Evolutionary conservation across 192 early-diverging fungal genomes (phyloP).

Genomic region (Powellomyces hirtus): DNA sequence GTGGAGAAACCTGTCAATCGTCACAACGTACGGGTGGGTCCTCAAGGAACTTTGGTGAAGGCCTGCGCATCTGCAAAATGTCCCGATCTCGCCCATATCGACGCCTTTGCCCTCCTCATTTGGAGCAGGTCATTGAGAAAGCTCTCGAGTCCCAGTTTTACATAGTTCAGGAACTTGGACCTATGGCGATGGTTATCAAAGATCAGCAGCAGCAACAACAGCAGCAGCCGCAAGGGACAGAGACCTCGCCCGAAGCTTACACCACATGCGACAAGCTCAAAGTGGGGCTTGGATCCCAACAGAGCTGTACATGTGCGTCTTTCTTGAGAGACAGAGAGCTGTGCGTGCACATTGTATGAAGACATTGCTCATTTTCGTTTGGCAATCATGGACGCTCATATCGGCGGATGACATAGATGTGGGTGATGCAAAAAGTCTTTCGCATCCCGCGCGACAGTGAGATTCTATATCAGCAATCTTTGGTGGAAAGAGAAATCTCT

Average conservation of each 20-base stretch:
- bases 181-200: slow-evolving; percentile 44
- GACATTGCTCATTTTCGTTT: background rate
- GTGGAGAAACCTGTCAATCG: no score
- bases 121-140: slow-evolving; percentile 34
- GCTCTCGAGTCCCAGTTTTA: slow-evolving; percentile 34
- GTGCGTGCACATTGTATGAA: slow-evolving; percentile 46
- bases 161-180: slow-evolving; percentile 51
- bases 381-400: background rate
- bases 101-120: slow-evolving; percentile 35
- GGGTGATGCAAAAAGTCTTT: slow-evolving; percentile 53
- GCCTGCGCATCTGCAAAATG: no score
- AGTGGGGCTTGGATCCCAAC: slow-evolving; percentile 39
- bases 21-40: no score
- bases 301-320: slow-evolving; percentile 37
- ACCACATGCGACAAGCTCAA: slow-evolving; percentile 30
- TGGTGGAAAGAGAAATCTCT: slow-evolving; percentile 46
- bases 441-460: slow-evolving; percentile 32
- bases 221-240: background rate
- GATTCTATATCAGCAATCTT: slow-evolving; percentile 38
- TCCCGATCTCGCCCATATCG: slow-evolving; percentile 27
- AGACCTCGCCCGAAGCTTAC: background rate
- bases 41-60: no score
- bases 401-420: slow-evolving; percentile 26
- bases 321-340: slow-evolving; percentile 33
- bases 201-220: slow-evolving; percentile 10